Evolutionary conservation across 78 protist genomes (phyloP), one percentile per base, ranked within the genome.

Genomic region (Dictyostelium intermedium): DNA sequence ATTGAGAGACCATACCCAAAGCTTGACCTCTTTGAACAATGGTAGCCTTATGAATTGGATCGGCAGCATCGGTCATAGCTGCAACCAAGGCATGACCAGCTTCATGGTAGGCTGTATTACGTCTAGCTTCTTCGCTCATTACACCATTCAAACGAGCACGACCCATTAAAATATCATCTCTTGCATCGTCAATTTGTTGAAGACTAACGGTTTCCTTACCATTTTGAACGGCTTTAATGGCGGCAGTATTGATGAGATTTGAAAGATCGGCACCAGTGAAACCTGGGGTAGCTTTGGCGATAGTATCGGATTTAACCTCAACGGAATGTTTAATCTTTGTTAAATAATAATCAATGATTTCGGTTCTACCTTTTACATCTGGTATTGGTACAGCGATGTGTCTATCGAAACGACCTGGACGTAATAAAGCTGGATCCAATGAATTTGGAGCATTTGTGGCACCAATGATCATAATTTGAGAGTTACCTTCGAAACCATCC

Each of bases 341-440:
- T 2, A 89, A 60, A 37, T 89, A 89, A 4, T 66, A 53, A 8
- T 89, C 74, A 34, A 89, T 53, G 82, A 89, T 89, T 8, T 92
- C 96, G 20, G 50, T 32, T 18, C 96, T 30, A 9, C 96, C 96
- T 27, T 77, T 77, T 13, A 84, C 23, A 72, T 98, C 99, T 7
- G 99, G 99, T 69, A 61, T 56, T 66, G 97, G 99, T 32, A 99
- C 91, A 35, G 47, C 5, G 39, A 99, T 96, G 30, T 87, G 91
- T 20, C 99, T 60, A 70, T 98, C 99, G 27, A 99, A 99, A 34
- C 99, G 96, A 18, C 99, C 99, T 1, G 99, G 99, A 2, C 99
- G 97, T 41, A 97, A 80, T 45, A 99, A 95, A 5, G 99, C 99
- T 34, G 72, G n/a, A 85, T 98, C 99, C 41, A 99, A 91, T 0